Percentiles rank a stretch among this genome's conserved stretches.
These are phyloP conservation scores for Diaporthe ampelina DNA, from an alignment of 2,329 filamentous ascomycete species.

Conservation along the genomic window DNA sequence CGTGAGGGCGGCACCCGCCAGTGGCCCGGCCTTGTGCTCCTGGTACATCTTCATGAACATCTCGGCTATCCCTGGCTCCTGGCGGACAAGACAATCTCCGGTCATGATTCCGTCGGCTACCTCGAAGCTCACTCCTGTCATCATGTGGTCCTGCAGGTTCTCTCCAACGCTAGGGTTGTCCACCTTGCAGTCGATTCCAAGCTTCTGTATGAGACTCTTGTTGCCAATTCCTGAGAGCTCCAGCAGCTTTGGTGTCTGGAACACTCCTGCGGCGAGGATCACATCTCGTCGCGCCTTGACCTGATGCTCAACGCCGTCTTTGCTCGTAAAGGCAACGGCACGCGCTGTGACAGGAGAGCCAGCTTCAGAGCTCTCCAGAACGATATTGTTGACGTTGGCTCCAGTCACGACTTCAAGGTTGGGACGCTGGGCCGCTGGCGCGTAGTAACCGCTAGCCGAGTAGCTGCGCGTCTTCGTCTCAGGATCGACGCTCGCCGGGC, in stretches of 20 bases:
- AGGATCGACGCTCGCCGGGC: constrained; percentile 4
- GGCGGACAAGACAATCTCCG: constrained; percentile 47
- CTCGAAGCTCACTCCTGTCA: constrained; percentile 53
- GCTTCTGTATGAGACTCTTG: constrained; percentile 54
- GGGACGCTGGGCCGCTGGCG: background rate
- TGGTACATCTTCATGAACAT: background rate
- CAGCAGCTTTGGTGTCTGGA: constrained; percentile 51
- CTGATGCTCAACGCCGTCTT: background rate
- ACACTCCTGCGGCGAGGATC: constrained; percentile 55
- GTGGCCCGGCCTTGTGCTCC: background rate
- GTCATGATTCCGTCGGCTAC: constrained; percentile 55
- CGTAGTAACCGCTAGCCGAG: background rate
- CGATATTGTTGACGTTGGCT: background rate
- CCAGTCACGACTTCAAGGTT: background rate
- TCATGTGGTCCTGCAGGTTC: constrained; percentile 59
- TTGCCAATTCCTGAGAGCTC: constrained; percentile 53
- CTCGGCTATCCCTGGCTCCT: constrained; percentile 48
- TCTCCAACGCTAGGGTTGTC: constrained; percentile 58
- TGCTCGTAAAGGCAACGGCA: background rate
- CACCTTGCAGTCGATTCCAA: constrained; percentile 53
- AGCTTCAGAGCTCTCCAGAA: background rate
- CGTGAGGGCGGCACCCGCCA: background rate
- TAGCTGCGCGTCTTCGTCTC: constrained; percentile 2
- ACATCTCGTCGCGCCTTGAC: constrained; percentile 49
- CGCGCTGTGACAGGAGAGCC: background rate